Base-by-base conservation (phyloP, 768 basidiomycete genomes). In the Asterophora lycoperdoides region DNA sequence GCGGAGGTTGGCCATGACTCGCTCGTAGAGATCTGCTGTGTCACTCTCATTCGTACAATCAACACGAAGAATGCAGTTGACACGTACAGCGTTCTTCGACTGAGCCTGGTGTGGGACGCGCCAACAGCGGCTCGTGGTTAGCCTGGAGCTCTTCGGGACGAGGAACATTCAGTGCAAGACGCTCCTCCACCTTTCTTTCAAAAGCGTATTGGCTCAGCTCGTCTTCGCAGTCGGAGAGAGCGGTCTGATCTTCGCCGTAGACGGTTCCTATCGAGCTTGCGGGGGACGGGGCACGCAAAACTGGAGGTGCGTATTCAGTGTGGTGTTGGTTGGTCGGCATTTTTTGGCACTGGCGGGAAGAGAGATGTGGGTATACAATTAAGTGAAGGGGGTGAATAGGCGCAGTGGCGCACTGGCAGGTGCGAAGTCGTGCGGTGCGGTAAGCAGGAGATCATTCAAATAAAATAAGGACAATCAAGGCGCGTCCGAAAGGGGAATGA, bases 251-350 rank as follows among this genome's bases (percentile, higher is more conserved):
- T 39, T 67, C 66, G 10, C 62, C 66, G 44, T 76, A 75, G 1
- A 67, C 55, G 13, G 75, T 78, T 36, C 77, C 77, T 17, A 79
- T 67, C 11, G 78, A 79, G 48, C 76, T 77, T 14, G 77, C 70
- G 10, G 77, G 77, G 8, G 78, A 80, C 2, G 77, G 68, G 8
- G 72, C 68, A 8, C 76, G 75, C 26, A 76, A 60, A 18, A 76
- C 70, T 20, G 75, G 74, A 14, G 72, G 67, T 5, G 74, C 73
- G 49, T 79, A 79, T 60, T 74, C 74, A 4, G 73, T 68, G 47
- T 68, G 62, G 42, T 67, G 64, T n/a, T 51, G 58, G 36, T 56
- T 61, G n/a, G 55, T 26, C 28, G 60, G 49, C 62, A 62, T 64
- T 13, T 32, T 32, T 32, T 4, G 23, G 23, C 3, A 3, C 13